These are phyloP conservation scores for Calonectria leucothoes DNA, from an alignment of 2,329 filamentous ascomycete species.

Conservation along the genomic window DNA sequence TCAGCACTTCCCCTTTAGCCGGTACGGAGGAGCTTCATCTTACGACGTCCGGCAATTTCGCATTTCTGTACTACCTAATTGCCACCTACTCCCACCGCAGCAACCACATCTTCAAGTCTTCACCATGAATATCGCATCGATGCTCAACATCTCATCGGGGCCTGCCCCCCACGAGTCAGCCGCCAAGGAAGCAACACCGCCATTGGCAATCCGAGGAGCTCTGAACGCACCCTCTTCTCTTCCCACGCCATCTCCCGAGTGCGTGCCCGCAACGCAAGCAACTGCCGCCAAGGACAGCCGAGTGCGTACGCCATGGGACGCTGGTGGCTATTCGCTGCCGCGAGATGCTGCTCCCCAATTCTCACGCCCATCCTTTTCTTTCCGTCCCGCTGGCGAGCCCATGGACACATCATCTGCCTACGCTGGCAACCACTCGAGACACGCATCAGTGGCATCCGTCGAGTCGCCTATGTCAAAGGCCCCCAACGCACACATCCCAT, in stretches of 20 bases:
- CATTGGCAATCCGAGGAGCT: slow-evolving; percentile 13
- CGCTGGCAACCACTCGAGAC: slow-evolving; percentile 42
- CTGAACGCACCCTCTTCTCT: slow-evolving; percentile 34
- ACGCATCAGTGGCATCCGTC: slow-evolving; percentile 45
- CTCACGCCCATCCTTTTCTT: slow-evolving; percentile 33
- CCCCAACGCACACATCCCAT: slow-evolving; percentile 30
- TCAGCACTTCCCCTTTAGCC: background rate
- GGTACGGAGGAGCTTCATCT: slow-evolving; percentile 1
- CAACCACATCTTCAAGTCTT: slow-evolving; percentile 20
- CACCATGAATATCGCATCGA: slow-evolving; percentile 33
- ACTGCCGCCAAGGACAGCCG: slow-evolving; percentile 35
- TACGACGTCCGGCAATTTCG: background rate
- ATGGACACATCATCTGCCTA: slow-evolving; percentile 36
- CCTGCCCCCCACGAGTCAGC: slow-evolving; percentile 23
- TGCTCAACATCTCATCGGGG: slow-evolving; percentile 38
- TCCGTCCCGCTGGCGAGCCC: slow-evolving; percentile 38
- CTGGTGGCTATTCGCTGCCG: slow-evolving; percentile 60
- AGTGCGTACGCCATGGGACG: slow-evolving; percentile 62
- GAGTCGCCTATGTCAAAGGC: slow-evolving; percentile 41
- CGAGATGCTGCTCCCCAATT: slow-evolving; percentile 53
- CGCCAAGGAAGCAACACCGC: slow-evolving; percentile 20
- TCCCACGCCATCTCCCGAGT: slow-evolving; percentile 50
- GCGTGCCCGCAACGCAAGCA: slow-evolving; percentile 36
- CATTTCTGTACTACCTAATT: slow-evolving; percentile 12
- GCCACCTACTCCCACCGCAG: background rate